phyloP scores from a whole-genome alignment of 805 yeast species.

The Kodamaea neixiangensis region DNA sequence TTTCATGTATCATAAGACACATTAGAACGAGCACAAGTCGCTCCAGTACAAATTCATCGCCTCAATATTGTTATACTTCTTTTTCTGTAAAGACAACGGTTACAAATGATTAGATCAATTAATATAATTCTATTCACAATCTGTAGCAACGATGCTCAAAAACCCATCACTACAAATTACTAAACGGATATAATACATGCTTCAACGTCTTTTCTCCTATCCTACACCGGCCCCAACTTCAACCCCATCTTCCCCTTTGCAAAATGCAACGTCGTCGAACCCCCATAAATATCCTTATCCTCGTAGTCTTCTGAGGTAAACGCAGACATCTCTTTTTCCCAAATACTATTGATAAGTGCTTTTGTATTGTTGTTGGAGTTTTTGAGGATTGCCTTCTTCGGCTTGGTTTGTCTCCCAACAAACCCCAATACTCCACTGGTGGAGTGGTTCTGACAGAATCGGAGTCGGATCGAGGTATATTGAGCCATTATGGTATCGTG shows the following conservation, averaged over 20 bases:
- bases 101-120: neutral
- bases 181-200: too few species aligned
- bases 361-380: neutral
- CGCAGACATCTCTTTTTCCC: conserved; percentile 13
- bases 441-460: conserved; percentile 26
- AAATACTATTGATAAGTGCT: conserved; percentile 10
- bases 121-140: too few species aligned
- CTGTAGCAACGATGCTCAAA: too few species aligned
- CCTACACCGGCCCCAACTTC: neutral
- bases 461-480: conserved; percentile 37
- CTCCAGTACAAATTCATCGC: too few species aligned
- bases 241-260: neutral
- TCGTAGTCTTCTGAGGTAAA: conserved; percentile 8
- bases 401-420: conserved; percentile 11
- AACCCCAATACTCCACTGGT: conserved; percentile 31
- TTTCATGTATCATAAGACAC: too few species aligned
- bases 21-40: too few species aligned
- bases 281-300: conserved; percentile 7
- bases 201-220: neutral
- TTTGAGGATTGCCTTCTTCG: neutral
- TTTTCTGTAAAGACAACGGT: too few species aligned
- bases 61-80: too few species aligned
- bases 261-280: conserved; percentile 6
- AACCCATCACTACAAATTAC: too few species aligned
- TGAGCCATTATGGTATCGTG: conserved; percentile 38